Percentiles rank a stretch among this genome's conserved stretches.
These are phyloP conservation scores for Aspergillus tanneri DNA, from an alignment of 2,329 filamentous ascomycete genomes.

Conservation along the genomic window DNA sequence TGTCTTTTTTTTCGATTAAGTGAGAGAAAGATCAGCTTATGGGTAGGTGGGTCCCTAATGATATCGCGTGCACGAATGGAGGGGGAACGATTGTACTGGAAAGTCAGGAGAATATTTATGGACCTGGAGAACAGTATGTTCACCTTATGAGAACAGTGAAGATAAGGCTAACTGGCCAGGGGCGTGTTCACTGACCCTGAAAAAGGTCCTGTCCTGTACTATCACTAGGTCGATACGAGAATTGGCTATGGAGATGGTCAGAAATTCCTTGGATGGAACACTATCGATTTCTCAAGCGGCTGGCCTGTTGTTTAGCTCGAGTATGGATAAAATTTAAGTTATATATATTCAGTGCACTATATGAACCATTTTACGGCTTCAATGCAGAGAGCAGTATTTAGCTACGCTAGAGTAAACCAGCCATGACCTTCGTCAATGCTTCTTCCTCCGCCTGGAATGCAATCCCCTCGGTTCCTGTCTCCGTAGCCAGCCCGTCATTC, in stretches of 20 bases:
- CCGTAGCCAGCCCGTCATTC: slow-evolving; percentile 11
- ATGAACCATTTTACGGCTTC: too few relatives aligned
- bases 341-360: too few relatives aligned
- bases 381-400: too few relatives aligned
- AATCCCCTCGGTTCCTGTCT: slow-evolving; percentile 15
- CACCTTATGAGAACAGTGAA: too few relatives aligned
- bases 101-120: slow-evolving; percentile 61
- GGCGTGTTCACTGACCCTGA: slow-evolving; percentile 25
- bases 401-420: slow-evolving; percentile 30
- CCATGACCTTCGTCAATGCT: slow-evolving; percentile 36
- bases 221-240: slow-evolving; percentile 57
- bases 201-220: slow-evolving; percentile 56
- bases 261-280: slow-evolving; percentile 47
- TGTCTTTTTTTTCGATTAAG: too few relatives aligned
- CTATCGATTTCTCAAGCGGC: slow-evolving; percentile 38
- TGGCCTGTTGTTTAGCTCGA: slow-evolving; percentile 41
- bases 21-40: too few relatives aligned
- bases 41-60: slow-evolving; percentile 54
- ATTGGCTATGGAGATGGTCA: slow-evolving; percentile 51
- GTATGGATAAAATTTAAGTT: too few relatives aligned
- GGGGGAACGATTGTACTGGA: slow-evolving; percentile 63
- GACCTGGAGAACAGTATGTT: slow-evolving; percentile 64
- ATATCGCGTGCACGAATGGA: slow-evolving; percentile 53
- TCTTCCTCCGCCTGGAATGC: slow-evolving; percentile 38
- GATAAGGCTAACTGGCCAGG: slow-evolving; percentile 16